Conservation (phyloP, 495 filamentous ascomycete genomes). For the Glutinoglossum americanum region DNA sequence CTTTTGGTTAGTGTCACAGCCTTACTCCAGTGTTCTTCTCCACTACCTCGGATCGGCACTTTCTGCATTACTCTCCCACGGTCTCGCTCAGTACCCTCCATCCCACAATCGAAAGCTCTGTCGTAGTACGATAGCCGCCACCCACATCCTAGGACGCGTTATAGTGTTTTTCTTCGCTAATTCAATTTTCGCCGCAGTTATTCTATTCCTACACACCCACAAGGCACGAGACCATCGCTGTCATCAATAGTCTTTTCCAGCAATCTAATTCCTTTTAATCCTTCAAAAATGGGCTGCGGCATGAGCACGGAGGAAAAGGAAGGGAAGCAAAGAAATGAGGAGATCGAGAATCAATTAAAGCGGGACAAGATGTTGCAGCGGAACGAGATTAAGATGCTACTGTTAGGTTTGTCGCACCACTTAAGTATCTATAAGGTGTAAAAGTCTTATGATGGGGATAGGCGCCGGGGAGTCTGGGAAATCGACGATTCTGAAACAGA, state of each 20-base stretch:
- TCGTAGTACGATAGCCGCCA: background rate
- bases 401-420: constrained; percentile 44
- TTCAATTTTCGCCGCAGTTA: background rate
- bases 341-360: constrained; percentile 97
- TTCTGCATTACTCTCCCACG: background rate
- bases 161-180: background rate
- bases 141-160: background rate
- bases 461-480: constrained; percentile 99
- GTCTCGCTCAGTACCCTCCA: background rate
- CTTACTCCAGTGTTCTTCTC: background rate
- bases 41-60: background rate
- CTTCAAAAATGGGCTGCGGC: constrained; percentile 92
- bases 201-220: background rate
- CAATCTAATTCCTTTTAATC: constrained; percentile 1
- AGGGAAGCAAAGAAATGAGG: constrained; percentile 96
- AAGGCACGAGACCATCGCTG: background rate
- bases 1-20: background rate
- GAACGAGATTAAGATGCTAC: constrained; percentile 98
- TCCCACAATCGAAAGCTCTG: background rate
- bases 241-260: background rate
- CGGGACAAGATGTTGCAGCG: constrained; percentile 86
- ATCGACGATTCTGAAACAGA: constrained; percentile 98
- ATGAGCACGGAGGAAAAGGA: constrained; percentile 99
- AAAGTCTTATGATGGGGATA: constrained; percentile 16
- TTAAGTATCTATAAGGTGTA: background rate